Base-by-base conservation (phyloP, 1,139 yeast species). In the Protomyces macrosporus region DNA sequence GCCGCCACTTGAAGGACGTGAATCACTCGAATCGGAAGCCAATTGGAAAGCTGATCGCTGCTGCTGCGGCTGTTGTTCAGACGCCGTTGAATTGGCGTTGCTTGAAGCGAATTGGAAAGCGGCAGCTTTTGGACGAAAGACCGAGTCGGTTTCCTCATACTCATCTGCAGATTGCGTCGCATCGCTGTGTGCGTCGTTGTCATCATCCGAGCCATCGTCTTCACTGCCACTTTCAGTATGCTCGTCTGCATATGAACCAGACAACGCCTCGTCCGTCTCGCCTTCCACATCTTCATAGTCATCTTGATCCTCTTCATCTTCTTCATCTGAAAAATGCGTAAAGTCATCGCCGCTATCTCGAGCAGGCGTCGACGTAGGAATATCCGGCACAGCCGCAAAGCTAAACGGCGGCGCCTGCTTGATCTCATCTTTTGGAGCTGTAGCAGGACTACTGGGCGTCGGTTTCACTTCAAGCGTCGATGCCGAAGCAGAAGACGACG, bases 341-440 rank as follows among this genome's bases (percentile, higher is more conserved):
- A 42, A 37, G n/a, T 50, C 53, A 16, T 34, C 55, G 6, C 6
- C 23, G 16, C 12, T 14, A 7, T 12, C 16, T 45, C 3, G 50
- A 7, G 23, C 50, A 12, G 35, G 34, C 2, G 35, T n/a, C 2
- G 12, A 5, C 23, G 30, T 16, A 3, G 33, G 33, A 5, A 30
- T 45, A 39, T 23, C 48, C n/a, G 51, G 35, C 14, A n/a, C 37
- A 50, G 53, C 37, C 6, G n/a, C 35, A 32, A 54, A 40, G 35
- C 45, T 45, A 14, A 55, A 45, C 6, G 60, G 53, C 12, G 60
- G 60, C 2, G 23, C 50, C 35, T 45, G 53, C 35, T 55, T 55
- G 12, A 50, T 34, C 30, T 50, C 53, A 34, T 34, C 37, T 14
- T 10, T 14, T 6, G 16, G 3, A 14, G 48, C 48, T 5, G 48